Base-by-base conservation (phyloP, 2,329 filamentous ascomycete species). In the Aspergillus unguis region DNA sequence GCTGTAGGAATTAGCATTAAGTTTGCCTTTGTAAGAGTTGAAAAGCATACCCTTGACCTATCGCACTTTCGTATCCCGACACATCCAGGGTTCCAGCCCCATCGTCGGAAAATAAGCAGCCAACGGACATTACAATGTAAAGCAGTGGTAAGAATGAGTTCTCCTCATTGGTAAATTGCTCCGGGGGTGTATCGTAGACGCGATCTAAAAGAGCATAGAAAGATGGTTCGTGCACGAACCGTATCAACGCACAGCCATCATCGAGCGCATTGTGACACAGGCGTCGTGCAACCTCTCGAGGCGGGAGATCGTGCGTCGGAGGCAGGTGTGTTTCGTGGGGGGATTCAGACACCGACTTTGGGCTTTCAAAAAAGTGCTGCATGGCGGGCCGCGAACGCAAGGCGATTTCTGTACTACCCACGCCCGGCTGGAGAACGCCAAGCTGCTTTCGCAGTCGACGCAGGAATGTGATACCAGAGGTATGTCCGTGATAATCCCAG, bases 401-500 rank as follows among this genome's bases (percentile, higher is more conserved):
- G 67, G 56, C 86, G 83, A 17, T 84, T 79, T 56, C 82, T 66
- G 63, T 71, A 72, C 17, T 17, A 17, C 17, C 17, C 17, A 62
- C 85, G 45, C 89, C 87, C 60, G 96, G 89, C 65, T 95, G 47
- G 40, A n/a, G 17, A 26, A 49, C 86, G 44, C 89, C 87, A 60
- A 96, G 89, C 65, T 96, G 88, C 64, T 95, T 88, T 63, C 90
- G 87, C 81, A 99, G 86, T 50, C 89, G 85, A 58, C 85, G 83
- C 62, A 96, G 81, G 69, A 96, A 99, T 57, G 92, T 90, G 40
- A 92, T 82, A 2, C 92, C 92, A 0, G 94, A 97, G 0, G 92
- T 96, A 58, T 89, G 88, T 44, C 94, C 94, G 66, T 95, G 90
- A 64, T 96, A 99, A 71, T 97, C 92, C 85, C 91, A 95, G 62